Base-by-base conservation (phyloP, 2,329 filamentous ascomycete genomes). In the Chaetomiaceae sp. region DNA sequence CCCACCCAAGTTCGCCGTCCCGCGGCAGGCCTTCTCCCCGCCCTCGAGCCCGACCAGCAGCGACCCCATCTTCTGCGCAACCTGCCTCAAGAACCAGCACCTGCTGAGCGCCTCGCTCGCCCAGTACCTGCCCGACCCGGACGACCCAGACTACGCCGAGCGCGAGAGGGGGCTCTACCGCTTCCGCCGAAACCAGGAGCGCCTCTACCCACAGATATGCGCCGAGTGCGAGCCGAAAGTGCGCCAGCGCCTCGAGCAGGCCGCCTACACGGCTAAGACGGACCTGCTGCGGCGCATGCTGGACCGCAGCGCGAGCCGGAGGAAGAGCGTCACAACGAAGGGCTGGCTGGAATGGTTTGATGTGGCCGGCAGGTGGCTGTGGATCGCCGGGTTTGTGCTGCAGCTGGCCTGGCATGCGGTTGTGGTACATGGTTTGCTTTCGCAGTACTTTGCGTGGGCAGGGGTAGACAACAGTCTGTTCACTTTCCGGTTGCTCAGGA, bases 121-220 rank as follows among this genome's bases (percentile, higher is more conserved):
- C 3, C 85, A 92, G 55, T 97, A 95, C 69, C 79, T 95, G 1
- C 82, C 83, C 11, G 77, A 86, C 54, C 73, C 78, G 0, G 73
- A 75, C 39, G 81, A 92, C 60, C 84, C 88, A 0, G 78, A 87
- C 48, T 90, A 91, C 67, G 73, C 72, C 3, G 77, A 82, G 56
- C 85, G 85, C 58, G 86, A 91, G 67, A 78, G 77, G 51, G 79
- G 80, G 45, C 87, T 88, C 62, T 85, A 84, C 59, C 76, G 78
- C 33, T 95, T 88, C 68, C 84, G 85, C 57, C 78, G 76, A 57
- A 78, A 84, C 47, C 76, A 96, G 17, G 91, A 96, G 72, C 77
- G 83, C 63, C 81, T 87, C 46, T 97, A 96, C 66, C 94, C 94
- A 0, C 90, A 94, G 65, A 86, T 96, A 54, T 99, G 94, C 72